Conservation (phyloP, 441 rosid genomes). For the California macrophylla region DNA sequence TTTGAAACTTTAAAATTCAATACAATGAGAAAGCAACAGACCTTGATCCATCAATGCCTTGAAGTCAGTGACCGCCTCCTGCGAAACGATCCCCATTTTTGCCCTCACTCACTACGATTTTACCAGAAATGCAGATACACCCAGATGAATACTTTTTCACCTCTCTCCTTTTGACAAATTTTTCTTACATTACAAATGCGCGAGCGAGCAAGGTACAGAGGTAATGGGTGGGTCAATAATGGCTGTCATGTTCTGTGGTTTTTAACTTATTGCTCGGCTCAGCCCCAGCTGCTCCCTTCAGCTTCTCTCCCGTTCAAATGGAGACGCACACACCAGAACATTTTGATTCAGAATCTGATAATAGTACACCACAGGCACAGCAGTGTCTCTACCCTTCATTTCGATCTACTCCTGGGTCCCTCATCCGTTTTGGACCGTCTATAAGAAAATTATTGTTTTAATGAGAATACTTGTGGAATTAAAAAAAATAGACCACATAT, state of each 20-base stretch:
- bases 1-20: background rate
- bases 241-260: background rate
- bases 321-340: background rate
- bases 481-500: too few species aligned
- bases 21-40: slow-evolving; percentile 9
- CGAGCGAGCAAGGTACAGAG: background rate
- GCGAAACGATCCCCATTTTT: slow-evolving; percentile 47
- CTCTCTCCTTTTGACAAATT: background rate
- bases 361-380: too few species aligned
- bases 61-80: slow-evolving; percentile 58
- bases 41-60: slow-evolving; percentile 65
- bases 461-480: too few species aligned
- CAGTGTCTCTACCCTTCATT: too few species aligned
- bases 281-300: background rate
- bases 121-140: background rate
- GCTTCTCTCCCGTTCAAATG: background rate
- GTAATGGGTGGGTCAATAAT: background rate
- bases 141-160: background rate
- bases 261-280: background rate
- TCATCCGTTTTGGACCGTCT: too few species aligned
- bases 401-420: too few species aligned
- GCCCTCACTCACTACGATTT: background rate
- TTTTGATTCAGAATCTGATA: too few species aligned
- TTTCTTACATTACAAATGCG: too few species aligned
- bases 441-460: too few species aligned